A percentile compares a stretch with the other conserved stretches of the same genome.
Conservation (phyloP, 768 basidiomycete genomes). For the Coprinellus micaceus region DNA sequence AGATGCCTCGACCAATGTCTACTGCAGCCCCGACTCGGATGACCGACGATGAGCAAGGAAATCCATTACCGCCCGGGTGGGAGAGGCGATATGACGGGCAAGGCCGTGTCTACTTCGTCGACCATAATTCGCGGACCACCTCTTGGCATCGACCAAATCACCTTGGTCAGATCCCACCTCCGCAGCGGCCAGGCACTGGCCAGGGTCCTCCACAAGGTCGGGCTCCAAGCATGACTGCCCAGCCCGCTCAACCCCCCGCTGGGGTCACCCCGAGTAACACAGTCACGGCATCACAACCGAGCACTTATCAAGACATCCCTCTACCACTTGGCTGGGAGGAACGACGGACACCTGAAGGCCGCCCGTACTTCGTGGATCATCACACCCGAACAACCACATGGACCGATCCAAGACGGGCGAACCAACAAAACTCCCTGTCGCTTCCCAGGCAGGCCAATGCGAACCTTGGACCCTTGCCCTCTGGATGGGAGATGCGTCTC, state of each 20-base stretch:
- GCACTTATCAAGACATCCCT: constrained; percentile 55
- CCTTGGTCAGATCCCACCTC: constrained; percentile 22
- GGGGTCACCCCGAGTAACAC: constrained; percentile 25
- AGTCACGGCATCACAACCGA: constrained; percentile 16
- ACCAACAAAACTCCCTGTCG: constrained; percentile 45
- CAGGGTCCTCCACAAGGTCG: constrained; percentile 21
- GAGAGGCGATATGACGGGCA: constrained; percentile 74
- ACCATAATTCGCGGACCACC: constrained; percentile 78
- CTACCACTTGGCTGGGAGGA: constrained; percentile 92
- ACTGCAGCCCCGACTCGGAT: constrained; percentile 27
- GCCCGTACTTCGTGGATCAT: constrained; percentile 63
- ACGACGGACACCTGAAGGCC: constrained; percentile 82
- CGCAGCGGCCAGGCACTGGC: constrained; percentile 20
- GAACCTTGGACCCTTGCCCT: constrained; percentile 78
- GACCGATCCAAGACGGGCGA: constrained; percentile 73
- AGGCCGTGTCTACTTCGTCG: constrained; percentile 79
- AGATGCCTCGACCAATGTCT: constrained; percentile 17
- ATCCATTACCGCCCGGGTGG: constrained; percentile 74
- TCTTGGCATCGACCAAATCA: constrained; percentile 67
- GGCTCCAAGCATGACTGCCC: constrained; percentile 25
- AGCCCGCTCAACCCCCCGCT: constrained; percentile 17
- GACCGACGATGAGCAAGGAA: constrained; percentile 54
- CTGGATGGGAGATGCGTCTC: constrained; percentile 93
- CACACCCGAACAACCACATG: constrained; percentile 89
- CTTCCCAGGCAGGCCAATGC: constrained; percentile 43